These are phyloP conservation scores for Didymosphaeria variabile DNA, from an alignment of 2,329 filamentous ascomycete species.

Conservation along the genomic window DNA sequence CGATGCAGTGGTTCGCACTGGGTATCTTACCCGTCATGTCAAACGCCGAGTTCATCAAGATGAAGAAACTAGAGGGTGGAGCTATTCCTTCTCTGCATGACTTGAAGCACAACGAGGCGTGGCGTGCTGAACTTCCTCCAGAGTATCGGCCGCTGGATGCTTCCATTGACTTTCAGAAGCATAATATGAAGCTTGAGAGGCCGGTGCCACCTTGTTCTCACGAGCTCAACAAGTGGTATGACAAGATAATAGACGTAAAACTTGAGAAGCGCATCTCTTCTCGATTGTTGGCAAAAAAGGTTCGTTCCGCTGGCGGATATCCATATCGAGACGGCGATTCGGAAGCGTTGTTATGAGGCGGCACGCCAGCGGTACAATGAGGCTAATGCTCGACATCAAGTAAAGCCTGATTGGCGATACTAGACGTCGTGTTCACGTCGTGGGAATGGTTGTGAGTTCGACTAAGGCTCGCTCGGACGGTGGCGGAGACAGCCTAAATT, in stretches of 20 bases:
- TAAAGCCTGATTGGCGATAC: no score
- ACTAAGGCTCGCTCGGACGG: no score
- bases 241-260: neutral
- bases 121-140: conserved; percentile 13
- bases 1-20: conserved; percentile 31
- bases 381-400: neutral
- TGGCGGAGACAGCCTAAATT: no score
- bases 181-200: neutral
- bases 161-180: conserved; percentile 12
- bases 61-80: conserved; percentile 3
- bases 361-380: neutral
- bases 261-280: neutral
- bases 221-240: conserved; percentile 13
- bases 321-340: neutral
- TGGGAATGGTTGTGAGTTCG: no score
- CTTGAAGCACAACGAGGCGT: conserved; percentile 1
- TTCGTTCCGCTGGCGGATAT: conserved; percentile 2
- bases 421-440: no score
- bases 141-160: conserved; percentile 24
- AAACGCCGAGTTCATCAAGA: conserved; percentile 16
- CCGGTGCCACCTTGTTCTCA: conserved; percentile 1
- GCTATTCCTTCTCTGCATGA: conserved; percentile 2
- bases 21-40: conserved; percentile 21
- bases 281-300: neutral
- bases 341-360: neutral